Conservation (phyloP, 2,329 filamentous ascomycete genomes). For the Rhynchosporium secalis region DNA sequence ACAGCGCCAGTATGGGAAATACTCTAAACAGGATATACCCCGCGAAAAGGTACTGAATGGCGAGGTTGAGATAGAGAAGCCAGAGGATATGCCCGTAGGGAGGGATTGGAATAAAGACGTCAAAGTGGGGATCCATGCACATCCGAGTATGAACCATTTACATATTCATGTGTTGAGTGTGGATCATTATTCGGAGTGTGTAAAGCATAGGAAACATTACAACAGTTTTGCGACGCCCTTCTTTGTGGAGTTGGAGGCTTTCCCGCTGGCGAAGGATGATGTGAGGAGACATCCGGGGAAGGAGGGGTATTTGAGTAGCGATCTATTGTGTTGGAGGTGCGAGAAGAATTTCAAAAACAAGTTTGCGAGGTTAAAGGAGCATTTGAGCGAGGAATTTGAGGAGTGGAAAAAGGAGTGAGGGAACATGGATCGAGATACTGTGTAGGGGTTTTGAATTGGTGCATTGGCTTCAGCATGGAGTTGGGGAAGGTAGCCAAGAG, state of each 20-base stretch:
- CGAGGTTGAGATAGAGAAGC: constrained; percentile 51
- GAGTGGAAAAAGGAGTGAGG: constrained; percentile 63
- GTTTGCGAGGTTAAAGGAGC: constrained; percentile 72
- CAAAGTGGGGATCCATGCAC: constrained; percentile 77
- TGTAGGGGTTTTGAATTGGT: background rate
- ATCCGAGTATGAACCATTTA: constrained; percentile 88
- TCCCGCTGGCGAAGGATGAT: constrained; percentile 71
- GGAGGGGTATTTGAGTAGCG: constrained; percentile 60
- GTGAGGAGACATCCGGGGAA: constrained; percentile 56
- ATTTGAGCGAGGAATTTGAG: constrained; percentile 74
- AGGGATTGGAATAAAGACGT: constrained; percentile 79
- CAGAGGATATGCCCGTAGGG: constrained; percentile 60
- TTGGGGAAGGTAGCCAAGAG: background rate
- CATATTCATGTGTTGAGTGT: constrained; percentile 85
- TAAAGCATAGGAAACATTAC: constrained; percentile 87
- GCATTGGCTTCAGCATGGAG: background rate
- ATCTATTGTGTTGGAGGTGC: constrained; percentile 85
- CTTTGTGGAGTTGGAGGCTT: constrained; percentile 74
- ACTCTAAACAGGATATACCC: constrained; percentile 61
- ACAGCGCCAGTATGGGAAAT: constrained; percentile 63
- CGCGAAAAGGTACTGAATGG: constrained; percentile 66
- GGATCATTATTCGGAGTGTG: constrained; percentile 70
- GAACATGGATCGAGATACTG: background rate
- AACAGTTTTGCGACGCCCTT: constrained; percentile 88
- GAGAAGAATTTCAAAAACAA: constrained; percentile 69